A percentile compares a stretch with the other conserved stretches of the same genome.
Conservation (phyloP, 495 filamentous ascomycete species). For the Trichocladium antarcticum region DNA sequence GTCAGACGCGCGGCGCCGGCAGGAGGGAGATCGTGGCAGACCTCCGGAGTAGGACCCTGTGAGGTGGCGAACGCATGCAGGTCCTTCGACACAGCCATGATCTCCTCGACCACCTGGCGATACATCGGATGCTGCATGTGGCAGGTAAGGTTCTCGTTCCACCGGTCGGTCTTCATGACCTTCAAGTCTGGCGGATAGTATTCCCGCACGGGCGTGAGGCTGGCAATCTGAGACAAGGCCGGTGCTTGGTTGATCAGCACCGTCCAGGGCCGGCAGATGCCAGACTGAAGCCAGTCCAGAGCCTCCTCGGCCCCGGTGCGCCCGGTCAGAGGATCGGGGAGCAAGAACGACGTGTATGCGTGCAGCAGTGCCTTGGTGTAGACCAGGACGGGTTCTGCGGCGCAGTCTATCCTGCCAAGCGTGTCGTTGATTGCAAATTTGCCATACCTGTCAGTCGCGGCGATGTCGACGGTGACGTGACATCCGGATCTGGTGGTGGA, state of each 20-base stretch:
- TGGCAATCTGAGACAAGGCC: conserved; percentile 30
- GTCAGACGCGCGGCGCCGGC: neutral
- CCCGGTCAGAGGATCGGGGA: conserved; percentile 47
- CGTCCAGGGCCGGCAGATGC: conserved; percentile 35
- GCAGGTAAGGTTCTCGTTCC: conserved; percentile 35
- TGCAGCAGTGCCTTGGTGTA: conserved; percentile 46
- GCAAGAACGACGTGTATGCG: conserved; percentile 46
- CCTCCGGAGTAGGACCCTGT: neutral
- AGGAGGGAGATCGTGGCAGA: neutral
- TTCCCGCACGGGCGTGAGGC: conserved; percentile 38
- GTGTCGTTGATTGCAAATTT: conserved; percentile 39
- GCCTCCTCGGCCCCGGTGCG: conserved; percentile 52
- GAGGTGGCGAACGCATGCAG: conserved; percentile 24
- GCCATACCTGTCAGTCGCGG: conserved; percentile 21
- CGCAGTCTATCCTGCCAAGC: conserved; percentile 37
- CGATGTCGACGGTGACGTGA: conserved; percentile 28
- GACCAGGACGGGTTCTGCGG: conserved; percentile 37
- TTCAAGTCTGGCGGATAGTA: conserved; percentile 47
- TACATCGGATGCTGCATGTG: conserved; percentile 47
- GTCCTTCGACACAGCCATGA: conserved; percentile 31
- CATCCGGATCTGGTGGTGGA: conserved; percentile 7
- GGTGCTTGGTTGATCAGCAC: conserved; percentile 16
- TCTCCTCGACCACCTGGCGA: conserved; percentile 27
- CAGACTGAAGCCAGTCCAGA: conserved; percentile 41
- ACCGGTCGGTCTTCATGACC: conserved; percentile 41